phyloP scores from a whole-genome alignment of 768 basidiomycete species.

The Lyophyllum atratum region DNA sequence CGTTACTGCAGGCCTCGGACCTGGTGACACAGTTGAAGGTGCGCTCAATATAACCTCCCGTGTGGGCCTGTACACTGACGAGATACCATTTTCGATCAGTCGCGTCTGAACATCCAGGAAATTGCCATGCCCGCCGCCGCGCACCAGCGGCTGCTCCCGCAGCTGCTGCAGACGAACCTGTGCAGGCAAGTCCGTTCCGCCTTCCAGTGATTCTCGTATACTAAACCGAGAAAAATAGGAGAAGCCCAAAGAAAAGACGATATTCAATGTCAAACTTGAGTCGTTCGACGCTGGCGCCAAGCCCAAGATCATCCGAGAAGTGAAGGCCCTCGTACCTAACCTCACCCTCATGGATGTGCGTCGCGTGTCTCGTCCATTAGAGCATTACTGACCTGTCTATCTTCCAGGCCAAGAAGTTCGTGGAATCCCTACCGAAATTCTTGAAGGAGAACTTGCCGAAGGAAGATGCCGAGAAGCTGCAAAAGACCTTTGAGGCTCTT shows the following conservation, averaged over 20 bases:
- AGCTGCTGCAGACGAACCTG: conserved; percentile 62
- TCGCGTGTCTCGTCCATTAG: conserved; percentile 17
- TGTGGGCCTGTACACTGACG: background rate
- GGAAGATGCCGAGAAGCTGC: conserved; percentile 97
- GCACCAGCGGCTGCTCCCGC: conserved; percentile 62
- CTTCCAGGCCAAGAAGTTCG: conserved; percentile 95
- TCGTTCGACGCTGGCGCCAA: conserved; percentile 91
- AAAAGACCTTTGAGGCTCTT: conserved; percentile 85
- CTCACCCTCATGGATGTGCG: conserved; percentile 96
- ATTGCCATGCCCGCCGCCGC: conserved; percentile 87
- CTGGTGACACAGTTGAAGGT: conserved; percentile 92
- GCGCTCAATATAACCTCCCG: conserved; percentile 16
- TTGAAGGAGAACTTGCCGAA: conserved; percentile 95
- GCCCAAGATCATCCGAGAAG: conserved; percentile 96
- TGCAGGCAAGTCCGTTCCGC: conserved; percentile 52
- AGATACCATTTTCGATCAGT: conserved; percentile 41
- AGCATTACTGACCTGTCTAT: conserved; percentile 5
- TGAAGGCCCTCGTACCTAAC: conserved; percentile 93
- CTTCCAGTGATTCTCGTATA: background rate
- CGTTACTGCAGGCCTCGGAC: conserved; percentile 93
- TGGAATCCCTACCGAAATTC: conserved; percentile 90
- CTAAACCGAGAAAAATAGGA: conserved; percentile 48
- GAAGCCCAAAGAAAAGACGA: conserved; percentile 98
- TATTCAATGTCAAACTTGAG: conserved; percentile 94
- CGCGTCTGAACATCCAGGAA: conserved; percentile 95